Conservation (phyloP, 768 basidiomycete species). For the Mycena alexandri region DNA sequence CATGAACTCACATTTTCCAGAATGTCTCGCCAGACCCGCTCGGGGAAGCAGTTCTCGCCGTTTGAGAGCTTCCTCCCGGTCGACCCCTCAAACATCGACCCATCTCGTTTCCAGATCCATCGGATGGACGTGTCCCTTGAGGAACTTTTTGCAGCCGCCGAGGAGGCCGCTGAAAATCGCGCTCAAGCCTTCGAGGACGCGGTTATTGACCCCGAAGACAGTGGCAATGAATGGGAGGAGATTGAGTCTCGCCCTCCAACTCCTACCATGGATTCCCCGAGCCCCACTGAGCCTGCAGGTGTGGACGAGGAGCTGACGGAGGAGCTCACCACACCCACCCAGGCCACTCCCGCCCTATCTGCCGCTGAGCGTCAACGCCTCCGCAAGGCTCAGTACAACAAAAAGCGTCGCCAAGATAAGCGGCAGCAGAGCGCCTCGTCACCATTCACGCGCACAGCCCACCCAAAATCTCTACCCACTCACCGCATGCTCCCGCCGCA, state of each 20-base stretch:
- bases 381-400: not conserved
- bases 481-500: not conserved
- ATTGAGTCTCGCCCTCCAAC: not conserved
- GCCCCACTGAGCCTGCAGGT: not conserved
- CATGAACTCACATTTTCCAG: too few relatives aligned
- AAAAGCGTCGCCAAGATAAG: not conserved
- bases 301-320: too few relatives aligned
- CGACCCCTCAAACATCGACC: too few relatives aligned
- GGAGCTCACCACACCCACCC: not conserved
- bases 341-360: not conserved
- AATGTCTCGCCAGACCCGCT: too few relatives aligned
- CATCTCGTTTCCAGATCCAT: too few relatives aligned
- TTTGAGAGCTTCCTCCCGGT: too few relatives aligned
- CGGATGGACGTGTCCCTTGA: not conserved
- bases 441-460: not conserved
- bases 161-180: not conserved
- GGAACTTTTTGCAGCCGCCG: not conserved
- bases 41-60: too few relatives aligned
- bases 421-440: not conserved
- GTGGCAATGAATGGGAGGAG: conserved; percentile 8
- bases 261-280: not conserved
- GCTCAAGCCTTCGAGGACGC: not conserved
- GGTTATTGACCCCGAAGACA: not conserved
- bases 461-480: not conserved
- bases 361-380: not conserved